A percentile compares a stretch with the other conserved stretches of the same genome.
phyloP scores from a whole-genome alignment of 2,329 filamentous ascomycete species.

The Pseudofabraea citricarpa region DNA sequence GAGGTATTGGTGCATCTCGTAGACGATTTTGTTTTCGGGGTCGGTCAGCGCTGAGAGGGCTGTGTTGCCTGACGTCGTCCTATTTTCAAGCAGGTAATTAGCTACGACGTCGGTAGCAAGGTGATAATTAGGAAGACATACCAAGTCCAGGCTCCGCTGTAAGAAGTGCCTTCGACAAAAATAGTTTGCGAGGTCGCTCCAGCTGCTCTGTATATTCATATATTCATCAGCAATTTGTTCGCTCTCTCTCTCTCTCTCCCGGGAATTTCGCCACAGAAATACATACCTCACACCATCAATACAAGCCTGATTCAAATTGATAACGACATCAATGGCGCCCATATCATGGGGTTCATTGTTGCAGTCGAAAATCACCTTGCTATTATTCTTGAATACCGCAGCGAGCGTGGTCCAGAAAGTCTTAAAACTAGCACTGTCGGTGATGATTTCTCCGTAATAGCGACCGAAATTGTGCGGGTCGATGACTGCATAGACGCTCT shows the following conservation, averaged over 20 bases:
- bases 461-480: constrained; percentile 47
- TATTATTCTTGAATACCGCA: constrained; percentile 29
- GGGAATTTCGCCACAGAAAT: too few species aligned
- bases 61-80: too few species aligned
- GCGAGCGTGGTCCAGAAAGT: constrained; percentile 37
- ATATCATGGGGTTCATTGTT: constrained; percentile 42
- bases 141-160: constrained; percentile 42
- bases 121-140: constrained; percentile 30
- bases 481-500: constrained; percentile 41
- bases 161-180: constrained; percentile 39
- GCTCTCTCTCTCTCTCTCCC: too few species aligned
- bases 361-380: constrained; percentile 35
- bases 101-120: too few species aligned
- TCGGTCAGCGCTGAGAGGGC: constrained; percentile 43
- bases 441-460: constrained; percentile 38
- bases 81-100: too few species aligned
- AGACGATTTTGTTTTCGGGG: constrained; percentile 44
- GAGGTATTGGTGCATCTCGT: constrained; percentile 57
- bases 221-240: too few species aligned
- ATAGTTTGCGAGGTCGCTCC: constrained; percentile 44
- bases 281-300: constrained; percentile 36
- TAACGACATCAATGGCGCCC: constrained; percentile 33
- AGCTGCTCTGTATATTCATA: too few species aligned
- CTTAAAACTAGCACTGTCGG: constrained; percentile 31
- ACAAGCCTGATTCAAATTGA: constrained; percentile 37